Percentiles rank a stretch among this genome's conserved stretches.
These are phyloP conservation scores for Sparassis latifolia DNA, from an alignment of 1,284 basidiomycete species.

Conservation along the genomic window DNA sequence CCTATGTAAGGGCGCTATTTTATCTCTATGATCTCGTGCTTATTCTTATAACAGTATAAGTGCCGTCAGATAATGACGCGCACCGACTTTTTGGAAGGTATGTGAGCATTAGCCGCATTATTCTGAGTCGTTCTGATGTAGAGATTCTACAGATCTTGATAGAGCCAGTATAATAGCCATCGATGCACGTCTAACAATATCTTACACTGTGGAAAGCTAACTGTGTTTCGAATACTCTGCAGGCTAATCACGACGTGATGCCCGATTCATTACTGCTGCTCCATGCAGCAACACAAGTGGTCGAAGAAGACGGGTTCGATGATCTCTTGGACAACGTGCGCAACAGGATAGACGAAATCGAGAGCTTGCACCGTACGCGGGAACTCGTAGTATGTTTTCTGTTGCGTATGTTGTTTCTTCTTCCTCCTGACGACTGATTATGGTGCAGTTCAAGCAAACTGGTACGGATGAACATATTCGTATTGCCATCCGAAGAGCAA, in stretches of 20 bases:
- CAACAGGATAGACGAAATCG: slow-evolving; percentile 69
- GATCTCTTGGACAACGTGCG: slow-evolving; percentile 64
- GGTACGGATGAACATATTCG: no score
- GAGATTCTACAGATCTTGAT: slow-evolving; percentile 44
- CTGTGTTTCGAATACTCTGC: slow-evolving; percentile 1
- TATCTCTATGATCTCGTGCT: slow-evolving; percentile 5
- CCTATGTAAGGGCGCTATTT: slow-evolving; percentile 41
- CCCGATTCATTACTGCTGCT: slow-evolving; percentile 75
- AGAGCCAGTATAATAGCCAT: slow-evolving; percentile 68
- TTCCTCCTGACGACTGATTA: no score
- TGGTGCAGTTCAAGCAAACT: no score
- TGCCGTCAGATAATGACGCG: slow-evolving; percentile 79
- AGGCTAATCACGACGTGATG: slow-evolving; percentile 72
- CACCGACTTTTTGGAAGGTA: slow-evolving; percentile 73
- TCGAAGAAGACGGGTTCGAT: slow-evolving; percentile 67
- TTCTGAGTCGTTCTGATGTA: neutral
- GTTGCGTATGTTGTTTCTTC: neutral
- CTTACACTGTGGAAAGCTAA: neutral
- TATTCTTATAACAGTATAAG: slow-evolving; percentile 36
- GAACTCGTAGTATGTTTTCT: slow-evolving; percentile 54
- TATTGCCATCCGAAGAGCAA: no score
- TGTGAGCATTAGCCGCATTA: slow-evolving; percentile 5
- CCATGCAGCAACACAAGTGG: slow-evolving; percentile 62
- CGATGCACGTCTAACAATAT: slow-evolving; percentile 45
- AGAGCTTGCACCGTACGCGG: slow-evolving; percentile 64